Conservation (phyloP, 2,329 filamentous ascomycete genomes). For the Geosmithia putterillii region DNA sequence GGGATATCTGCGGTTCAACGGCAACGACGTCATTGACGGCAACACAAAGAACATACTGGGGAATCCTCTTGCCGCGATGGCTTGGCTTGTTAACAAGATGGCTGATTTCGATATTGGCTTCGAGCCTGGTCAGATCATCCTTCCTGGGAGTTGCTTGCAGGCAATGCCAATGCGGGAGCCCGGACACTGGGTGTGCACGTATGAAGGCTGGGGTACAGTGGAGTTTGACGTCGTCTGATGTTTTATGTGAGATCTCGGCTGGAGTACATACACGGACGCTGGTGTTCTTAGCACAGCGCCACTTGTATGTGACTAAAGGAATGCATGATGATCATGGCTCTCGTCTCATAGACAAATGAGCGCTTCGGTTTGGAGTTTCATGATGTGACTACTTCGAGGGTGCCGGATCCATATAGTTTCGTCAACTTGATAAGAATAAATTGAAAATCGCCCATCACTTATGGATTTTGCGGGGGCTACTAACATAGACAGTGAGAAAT, state of each 20-base stretch:
- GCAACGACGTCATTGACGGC: slow-evolving; percentile 10
- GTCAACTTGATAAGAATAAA: too few relatives aligned
- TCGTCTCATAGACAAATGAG: too few relatives aligned
- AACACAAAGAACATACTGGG: slow-evolving; percentile 13
- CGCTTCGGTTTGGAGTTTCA: too few relatives aligned
- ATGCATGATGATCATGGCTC: too few relatives aligned
- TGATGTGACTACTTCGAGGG: too few relatives aligned
- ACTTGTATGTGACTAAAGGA: too few relatives aligned
- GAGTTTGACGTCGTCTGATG: slow-evolving; percentile 10
- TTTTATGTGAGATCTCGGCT: background rate
- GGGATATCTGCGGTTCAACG: slow-evolving; percentile 11
- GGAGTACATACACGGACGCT: background rate
- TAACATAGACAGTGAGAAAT: too few relatives aligned
- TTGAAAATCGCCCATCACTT: too few relatives aligned
- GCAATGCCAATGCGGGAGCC: slow-evolving; percentile 10
- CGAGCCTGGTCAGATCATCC: slow-evolving; percentile 9
- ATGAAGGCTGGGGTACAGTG: slow-evolving; percentile 11
- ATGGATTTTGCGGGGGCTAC: too few relatives aligned
- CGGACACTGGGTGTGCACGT: slow-evolving; percentile 10
- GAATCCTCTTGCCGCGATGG: slow-evolving; percentile 11
- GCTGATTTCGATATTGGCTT: slow-evolving; percentile 11
- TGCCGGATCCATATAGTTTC: too few relatives aligned
- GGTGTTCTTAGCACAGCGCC: too few relatives aligned
- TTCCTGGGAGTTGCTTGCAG: slow-evolving; percentile 12
- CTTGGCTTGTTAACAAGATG: slow-evolving; percentile 12